Conservation (phyloP, 1,139 yeast genomes). For the Taphrina pruni region DNA sequence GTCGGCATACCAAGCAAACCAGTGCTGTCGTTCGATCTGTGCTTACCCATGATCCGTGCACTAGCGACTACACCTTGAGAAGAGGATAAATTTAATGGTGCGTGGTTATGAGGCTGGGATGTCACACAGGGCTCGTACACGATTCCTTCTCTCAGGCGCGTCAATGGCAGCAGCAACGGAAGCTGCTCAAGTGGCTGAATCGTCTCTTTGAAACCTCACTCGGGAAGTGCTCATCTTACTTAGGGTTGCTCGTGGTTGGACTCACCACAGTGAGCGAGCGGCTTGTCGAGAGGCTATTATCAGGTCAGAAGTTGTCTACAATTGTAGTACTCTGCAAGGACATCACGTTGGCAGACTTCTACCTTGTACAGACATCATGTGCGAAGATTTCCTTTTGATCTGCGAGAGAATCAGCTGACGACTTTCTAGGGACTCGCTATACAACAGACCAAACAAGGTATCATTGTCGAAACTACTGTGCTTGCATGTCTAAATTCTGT, state of each 20-base stretch:
- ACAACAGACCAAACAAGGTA: constrained; percentile 38
- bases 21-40: constrained; percentile 15
- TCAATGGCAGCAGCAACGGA: constrained; percentile 11
- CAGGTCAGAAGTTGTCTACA: too few relatives aligned
- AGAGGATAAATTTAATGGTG: not conserved
- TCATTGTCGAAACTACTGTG: not conserved
- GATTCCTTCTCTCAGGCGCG: not conserved
- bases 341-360: too few relatives aligned
- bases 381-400: too few relatives aligned
- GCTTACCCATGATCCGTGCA: constrained; percentile 23
- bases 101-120: not conserved
- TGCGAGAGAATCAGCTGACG: not conserved
- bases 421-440: constrained; percentile 28
- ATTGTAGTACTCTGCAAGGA: too few relatives aligned
- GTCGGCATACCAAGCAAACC: constrained; percentile 38
- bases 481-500: not conserved
- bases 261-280: not conserved
- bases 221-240: not conserved
- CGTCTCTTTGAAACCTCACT: not conserved
- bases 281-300: too few relatives aligned
- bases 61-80: not conserved
- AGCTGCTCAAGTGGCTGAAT: constrained; percentile 1
- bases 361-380: too few relatives aligned
- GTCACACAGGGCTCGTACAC: constrained; percentile 2
- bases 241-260: constrained; percentile 2